Base-by-base conservation (phyloP, 441 rosid genomes). In the Croton setiger region DNA sequence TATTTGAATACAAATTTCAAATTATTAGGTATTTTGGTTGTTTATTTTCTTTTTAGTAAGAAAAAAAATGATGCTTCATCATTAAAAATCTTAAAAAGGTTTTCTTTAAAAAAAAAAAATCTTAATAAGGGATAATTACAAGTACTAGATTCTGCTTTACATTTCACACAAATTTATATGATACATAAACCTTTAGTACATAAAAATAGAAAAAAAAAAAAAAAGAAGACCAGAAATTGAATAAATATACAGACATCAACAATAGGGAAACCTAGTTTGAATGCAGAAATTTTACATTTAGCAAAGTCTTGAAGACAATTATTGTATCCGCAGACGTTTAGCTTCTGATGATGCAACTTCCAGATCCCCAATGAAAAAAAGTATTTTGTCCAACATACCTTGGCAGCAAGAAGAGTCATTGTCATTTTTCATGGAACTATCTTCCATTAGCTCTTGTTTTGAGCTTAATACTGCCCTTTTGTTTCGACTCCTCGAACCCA, bases 311-410 rank as follows among this genome's bases (percentile, higher is more conserved):
- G 37, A 23, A n/a, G 48, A 23, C 33, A 53, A 15, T 75, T 65
- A 79, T 57, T 45, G 45, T 54, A 71, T 4, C 57, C 82, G 76
- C 17, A 63, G 7, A 0, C 83, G 81, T 67, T 84, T 82, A 63
- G 86, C 82, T 57, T 76, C 82, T 4, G 66, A 66, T 1, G 82
- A 65, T 63, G 90, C 90, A 59, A 73, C 80, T 80, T 86, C 88
- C 76, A 86, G 67, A 66, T 86, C 87, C 18, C 87, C 87, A n/a
- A 82, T 49, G 71, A 86, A 81, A 71, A 86, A 84, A 49, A 84
- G 77, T 44, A 86, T 84, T 68, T 69, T 79, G 64, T 84, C 85
- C 33, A 82, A 64, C 67, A 84, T 72, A 37, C 86, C 85, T 43
- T 18, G 49, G 41, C 73, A 13, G 43, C 74, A 23, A 0, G 80